Conservation (phyloP, 495 filamentous ascomycete genomes). For the Aspergillus taichungensis region DNA sequence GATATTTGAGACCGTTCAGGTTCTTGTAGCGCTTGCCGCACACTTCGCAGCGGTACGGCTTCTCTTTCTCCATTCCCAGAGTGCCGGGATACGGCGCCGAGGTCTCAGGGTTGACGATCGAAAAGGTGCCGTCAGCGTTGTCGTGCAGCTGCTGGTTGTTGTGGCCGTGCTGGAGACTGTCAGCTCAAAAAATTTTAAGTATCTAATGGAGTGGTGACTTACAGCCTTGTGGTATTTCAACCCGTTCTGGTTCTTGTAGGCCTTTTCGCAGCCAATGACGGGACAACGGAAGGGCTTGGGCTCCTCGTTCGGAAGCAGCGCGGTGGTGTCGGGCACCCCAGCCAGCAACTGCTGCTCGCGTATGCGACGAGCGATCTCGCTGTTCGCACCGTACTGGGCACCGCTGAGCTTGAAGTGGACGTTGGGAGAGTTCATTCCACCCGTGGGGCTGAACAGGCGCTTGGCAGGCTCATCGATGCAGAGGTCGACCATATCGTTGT, state of each 20-base stretch:
- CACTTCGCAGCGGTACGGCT: conserved; percentile 91
- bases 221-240: conserved; percentile 77
- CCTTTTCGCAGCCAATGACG: conserved; percentile 97
- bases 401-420: conserved; percentile 61
- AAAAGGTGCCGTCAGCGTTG: conserved; percentile 93
- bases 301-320: conserved; percentile 52
- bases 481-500: conserved; percentile 54
- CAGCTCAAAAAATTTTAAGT: conserved; percentile 11
- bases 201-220: too few relatives aligned
- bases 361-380: conserved; percentile 59
- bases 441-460: conserved; percentile 78
- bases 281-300: conserved; percentile 96
- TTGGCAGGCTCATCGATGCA: conserved; percentile 97
- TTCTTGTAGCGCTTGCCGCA: conserved; percentile 99
- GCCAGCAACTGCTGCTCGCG: conserved; percentile 68
- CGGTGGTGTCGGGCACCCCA: conserved; percentile 47
- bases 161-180: conserved; percentile 65
- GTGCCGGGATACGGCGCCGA: conserved; percentile 91
- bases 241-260: conserved; percentile 99
- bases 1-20: conserved; percentile 90
- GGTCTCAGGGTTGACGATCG: conserved; percentile 95
- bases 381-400: conserved; percentile 65
- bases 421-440: conserved; percentile 61
- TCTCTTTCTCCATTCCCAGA: conserved; percentile 98
- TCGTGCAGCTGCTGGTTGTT: conserved; percentile 92